These are phyloP conservation scores for Tricladium varicosporioides DNA, from an alignment of 2,329 filamentous ascomycete species.

Conservation along the genomic window DNA sequence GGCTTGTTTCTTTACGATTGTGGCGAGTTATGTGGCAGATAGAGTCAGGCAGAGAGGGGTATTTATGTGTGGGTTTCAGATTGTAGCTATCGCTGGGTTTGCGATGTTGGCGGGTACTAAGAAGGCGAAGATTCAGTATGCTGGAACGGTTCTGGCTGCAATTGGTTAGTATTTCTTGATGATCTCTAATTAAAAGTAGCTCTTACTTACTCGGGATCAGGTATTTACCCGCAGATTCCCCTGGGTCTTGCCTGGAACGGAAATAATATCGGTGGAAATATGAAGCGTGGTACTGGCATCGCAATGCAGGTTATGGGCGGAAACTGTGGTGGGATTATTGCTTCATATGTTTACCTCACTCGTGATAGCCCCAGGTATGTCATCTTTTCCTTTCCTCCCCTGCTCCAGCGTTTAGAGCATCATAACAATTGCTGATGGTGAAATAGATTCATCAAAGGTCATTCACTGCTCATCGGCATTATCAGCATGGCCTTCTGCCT, in stretches of 20 bases:
- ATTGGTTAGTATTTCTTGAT: constrained; percentile 19
- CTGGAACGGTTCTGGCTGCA: constrained; percentile 42
- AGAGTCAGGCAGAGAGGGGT: constrained; percentile 42
- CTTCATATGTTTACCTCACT: constrained; percentile 14
- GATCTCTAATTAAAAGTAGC: no score
- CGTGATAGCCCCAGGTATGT: no score
- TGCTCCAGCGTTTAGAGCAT: no score
- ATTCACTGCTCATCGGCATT: constrained; percentile 29
- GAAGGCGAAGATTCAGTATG: constrained; percentile 31
- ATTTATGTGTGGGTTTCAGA: constrained; percentile 55
- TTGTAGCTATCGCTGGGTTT: constrained; percentile 32
- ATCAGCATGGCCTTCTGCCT: constrained; percentile 34
- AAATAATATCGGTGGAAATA: constrained; percentile 55
- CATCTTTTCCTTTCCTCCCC: no score
- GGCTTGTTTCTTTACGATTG: constrained; percentile 59
- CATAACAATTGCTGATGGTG: no score
- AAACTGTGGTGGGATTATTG: constrained; percentile 19
- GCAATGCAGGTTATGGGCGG: constrained; percentile 55
- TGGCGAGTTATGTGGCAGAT: constrained; percentile 55
- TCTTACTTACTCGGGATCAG: no score
- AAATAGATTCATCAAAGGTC: constrained; percentile 16
- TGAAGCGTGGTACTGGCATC: constrained; percentile 58
- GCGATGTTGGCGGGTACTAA: constrained; percentile 14
- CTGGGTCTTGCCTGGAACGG: constrained; percentile 52
- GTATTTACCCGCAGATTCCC: constrained; percentile 44